phyloP scores from a whole-genome alignment of 306 rosid genomes.

The Sindora glabra region DNA sequence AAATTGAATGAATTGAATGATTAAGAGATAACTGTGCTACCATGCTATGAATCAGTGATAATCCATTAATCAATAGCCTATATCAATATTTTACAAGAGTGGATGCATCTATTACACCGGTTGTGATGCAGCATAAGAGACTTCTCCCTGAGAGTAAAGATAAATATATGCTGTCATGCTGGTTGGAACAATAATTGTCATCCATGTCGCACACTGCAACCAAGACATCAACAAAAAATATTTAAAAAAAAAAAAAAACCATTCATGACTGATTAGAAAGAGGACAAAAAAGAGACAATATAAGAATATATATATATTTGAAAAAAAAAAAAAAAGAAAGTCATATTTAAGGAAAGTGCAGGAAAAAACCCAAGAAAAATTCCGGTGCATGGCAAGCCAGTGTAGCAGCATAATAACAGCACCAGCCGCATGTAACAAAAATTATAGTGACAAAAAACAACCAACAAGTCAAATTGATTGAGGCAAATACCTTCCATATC shows the following conservation, averaged over 20 bases:
- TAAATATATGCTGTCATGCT: constrained; percentile 95
- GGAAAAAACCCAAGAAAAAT: constrained; percentile 2
- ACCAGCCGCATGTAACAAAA: background rate
- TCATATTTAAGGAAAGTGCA: too few relatives aligned
- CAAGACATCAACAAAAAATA: constrained; percentile 10
- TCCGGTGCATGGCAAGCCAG: background rate
- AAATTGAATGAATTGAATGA: too few relatives aligned
- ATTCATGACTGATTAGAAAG: background rate
- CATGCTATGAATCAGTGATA: too few relatives aligned
- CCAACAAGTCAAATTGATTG: constrained; percentile 2
- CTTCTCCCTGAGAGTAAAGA: constrained; percentile 98
- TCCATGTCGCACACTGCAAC: constrained; percentile 97
- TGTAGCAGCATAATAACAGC: background rate
- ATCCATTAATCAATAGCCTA: background rate
- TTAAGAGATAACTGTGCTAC: too few relatives aligned
- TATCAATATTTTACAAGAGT: constrained; percentile 21
- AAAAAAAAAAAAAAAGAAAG: background rate
- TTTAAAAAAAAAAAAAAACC: background rate
- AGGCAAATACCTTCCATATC: constrained; percentile 82
- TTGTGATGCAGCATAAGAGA: constrained; percentile 96
- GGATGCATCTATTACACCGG: constrained; percentile 99
- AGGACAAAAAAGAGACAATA: background rate
- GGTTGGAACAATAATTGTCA: constrained; percentile 91
- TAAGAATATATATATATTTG: background rate
- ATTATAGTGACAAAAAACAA: background rate